Evolutionary conservation across 1,139 yeast species (phyloP).

Genomic region (Tardiomyces blankii): DNA sequence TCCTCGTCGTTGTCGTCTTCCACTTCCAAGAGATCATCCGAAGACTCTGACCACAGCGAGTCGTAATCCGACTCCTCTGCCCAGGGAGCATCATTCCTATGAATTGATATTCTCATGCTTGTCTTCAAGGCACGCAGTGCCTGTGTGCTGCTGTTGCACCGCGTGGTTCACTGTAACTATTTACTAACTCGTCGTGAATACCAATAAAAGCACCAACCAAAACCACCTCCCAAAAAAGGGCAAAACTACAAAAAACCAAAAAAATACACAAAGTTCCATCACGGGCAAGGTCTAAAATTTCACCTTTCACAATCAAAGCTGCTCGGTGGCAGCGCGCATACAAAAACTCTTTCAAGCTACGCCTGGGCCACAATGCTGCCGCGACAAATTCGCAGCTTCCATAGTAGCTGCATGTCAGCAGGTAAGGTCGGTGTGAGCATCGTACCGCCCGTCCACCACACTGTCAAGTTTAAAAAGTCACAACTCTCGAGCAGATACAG

Average conservation of each 20-base stretch:
- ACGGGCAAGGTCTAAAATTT: too few relatives aligned
- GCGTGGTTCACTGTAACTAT: too few relatives aligned
- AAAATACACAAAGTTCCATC: too few relatives aligned
- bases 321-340: too few relatives aligned
- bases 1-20: background rate
- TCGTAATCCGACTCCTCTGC: constrained; percentile 9
- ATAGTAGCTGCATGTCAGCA: background rate
- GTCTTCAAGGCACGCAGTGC: too few relatives aligned
- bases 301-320: too few relatives aligned
- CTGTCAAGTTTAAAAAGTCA: constrained; percentile 61
- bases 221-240: too few relatives aligned
- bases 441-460: constrained; percentile 86
- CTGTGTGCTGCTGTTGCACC: too few relatives aligned
- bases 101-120: background rate
- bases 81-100: background rate
- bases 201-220: too few relatives aligned
- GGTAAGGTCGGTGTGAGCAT: constrained; percentile 35
- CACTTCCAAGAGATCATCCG: constrained; percentile 6
- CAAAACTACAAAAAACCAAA: too few relatives aligned
- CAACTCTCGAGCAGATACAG: constrained; percentile 49
- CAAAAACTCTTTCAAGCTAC: too few relatives aligned
- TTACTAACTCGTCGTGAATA: too few relatives aligned
- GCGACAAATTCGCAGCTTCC: background rate
- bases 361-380: background rate
- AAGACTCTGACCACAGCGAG: constrained; percentile 14